Conservation (phyloP, 2,329 filamentous ascomycete genomes). For the Fusarium verticillioides region DNA sequence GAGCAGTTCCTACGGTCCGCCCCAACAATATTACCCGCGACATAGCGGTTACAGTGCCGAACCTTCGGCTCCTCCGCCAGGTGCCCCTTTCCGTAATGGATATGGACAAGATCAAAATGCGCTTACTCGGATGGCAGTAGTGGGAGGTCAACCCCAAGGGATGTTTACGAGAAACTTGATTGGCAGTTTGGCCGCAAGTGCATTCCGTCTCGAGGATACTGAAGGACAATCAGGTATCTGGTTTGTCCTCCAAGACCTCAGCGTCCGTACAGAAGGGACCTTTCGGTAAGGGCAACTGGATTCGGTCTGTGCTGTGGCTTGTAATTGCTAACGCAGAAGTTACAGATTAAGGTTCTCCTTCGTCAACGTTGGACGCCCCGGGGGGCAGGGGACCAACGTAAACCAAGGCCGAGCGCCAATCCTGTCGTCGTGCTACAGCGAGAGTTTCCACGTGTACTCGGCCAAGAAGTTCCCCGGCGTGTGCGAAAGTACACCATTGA, state of each 20-base stretch:
- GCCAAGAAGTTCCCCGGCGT: conserved; percentile 99
- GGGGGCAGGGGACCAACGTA: conserved; percentile 57
- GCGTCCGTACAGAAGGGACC: conserved; percentile 89
- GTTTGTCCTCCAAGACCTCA: conserved; percentile 96
- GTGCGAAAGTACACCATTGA: conserved; percentile 90
- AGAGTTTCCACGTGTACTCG: conserved; percentile 91
- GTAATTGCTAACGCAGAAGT: conserved; percentile 27
- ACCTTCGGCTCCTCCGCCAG: conserved; percentile 40
- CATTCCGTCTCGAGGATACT: conserved; percentile 83
- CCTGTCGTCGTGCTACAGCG: conserved; percentile 85
- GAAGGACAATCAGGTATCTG: conserved; percentile 88
- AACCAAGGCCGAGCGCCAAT: conserved; percentile 84
- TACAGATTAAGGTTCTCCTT: conserved; percentile 75
- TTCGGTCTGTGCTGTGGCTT: neutral
- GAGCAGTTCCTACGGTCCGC: conserved; percentile 50
- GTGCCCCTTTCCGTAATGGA: conserved; percentile 45
- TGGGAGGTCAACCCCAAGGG: conserved; percentile 69
- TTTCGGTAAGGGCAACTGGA: conserved; percentile 74
- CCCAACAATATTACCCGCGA: conserved; percentile 52
- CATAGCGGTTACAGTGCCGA: conserved; percentile 49
- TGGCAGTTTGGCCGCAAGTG: conserved; percentile 88
- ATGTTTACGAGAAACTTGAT: conserved; percentile 98
- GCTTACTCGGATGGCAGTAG: conserved; percentile 50
- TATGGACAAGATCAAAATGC: conserved; percentile 48
- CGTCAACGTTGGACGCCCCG: conserved; percentile 78